Percentiles rank a stretch among this genome's conserved stretches.
Evolutionary conservation across 202 grass and related monocot genomes (phyloP).

Genomic region (Panicum hallii): DNA sequence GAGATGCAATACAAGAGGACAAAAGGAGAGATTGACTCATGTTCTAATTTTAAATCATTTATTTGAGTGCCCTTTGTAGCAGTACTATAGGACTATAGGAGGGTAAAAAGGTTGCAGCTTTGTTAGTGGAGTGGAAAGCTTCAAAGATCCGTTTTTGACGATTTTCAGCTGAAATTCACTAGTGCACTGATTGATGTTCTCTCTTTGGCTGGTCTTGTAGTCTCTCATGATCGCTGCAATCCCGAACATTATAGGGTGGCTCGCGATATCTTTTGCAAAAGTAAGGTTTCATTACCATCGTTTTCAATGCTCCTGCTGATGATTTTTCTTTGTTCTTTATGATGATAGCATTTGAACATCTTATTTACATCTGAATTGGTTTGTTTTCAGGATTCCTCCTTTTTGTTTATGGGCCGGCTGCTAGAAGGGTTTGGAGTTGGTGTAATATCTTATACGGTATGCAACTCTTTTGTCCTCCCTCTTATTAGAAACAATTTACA

Average conservation of each 20-base stretch:
- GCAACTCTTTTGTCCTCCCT: slow-evolving; percentile 8
- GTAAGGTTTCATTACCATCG: slow-evolving; percentile 28
- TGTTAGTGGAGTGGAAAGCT: background rate
- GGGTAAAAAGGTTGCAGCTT: background rate
- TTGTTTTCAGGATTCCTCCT: slow-evolving; percentile 65
- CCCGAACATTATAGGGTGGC: slow-evolving; percentile 80
- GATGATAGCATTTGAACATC: background rate
- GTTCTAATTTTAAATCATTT: background rate
- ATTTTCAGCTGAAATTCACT: slow-evolving; percentile 27
- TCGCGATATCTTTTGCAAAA: slow-evolving; percentile 66
- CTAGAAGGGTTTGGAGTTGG: slow-evolving; percentile 80
- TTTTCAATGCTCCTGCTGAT: background rate
- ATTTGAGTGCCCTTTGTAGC: background rate
- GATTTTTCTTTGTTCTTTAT: background rate
- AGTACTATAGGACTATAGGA: background rate
- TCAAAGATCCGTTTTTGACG: background rate
- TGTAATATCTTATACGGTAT: slow-evolving; percentile 67
- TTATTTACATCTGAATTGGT: slow-evolving; percentile 27
- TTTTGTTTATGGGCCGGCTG: slow-evolving; percentile 77
- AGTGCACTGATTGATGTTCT: background rate
- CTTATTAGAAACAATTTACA: slow-evolving; percentile 17
- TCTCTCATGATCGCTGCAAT: slow-evolving; percentile 75
- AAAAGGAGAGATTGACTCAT: background rate
- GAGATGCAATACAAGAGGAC: background rate
- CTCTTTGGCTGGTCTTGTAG: slow-evolving; percentile 39